These are phyloP conservation scores for Rhodamnia argentea DNA, from an alignment of 345 rosid genomes.

Conservation along the genomic window DNA sequence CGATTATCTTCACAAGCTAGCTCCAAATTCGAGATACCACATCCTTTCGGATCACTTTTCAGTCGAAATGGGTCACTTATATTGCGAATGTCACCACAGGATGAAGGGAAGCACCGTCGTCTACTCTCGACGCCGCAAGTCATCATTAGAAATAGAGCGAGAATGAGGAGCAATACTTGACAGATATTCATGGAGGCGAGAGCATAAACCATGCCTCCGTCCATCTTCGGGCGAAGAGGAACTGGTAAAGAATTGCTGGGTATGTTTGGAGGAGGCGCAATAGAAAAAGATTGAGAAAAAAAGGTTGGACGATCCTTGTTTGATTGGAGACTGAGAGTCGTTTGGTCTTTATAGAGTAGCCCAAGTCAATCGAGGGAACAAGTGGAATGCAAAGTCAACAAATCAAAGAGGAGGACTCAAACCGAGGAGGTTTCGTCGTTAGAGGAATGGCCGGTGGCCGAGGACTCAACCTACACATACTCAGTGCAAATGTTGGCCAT, in stretches of 20 bases:
- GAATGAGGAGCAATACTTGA: fast-evolving
- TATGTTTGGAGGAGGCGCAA: background rate
- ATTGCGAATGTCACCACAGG: fast-evolving
- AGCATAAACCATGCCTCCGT: background rate
- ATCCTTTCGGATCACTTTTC: too few species aligned
- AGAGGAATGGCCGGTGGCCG: too few species aligned
- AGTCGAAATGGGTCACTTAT: background rate
- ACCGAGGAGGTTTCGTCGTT: background rate
- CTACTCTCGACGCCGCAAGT: background rate
- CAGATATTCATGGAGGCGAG: background rate
- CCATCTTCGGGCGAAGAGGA: background rate
- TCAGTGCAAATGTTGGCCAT: too few species aligned
- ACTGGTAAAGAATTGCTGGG: background rate
- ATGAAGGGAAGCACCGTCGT: fast-evolving
- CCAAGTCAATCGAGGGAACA: background rate
- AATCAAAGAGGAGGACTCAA: background rate
- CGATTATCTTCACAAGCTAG: too few species aligned
- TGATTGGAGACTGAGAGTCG: background rate
- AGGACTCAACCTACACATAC: too few species aligned
- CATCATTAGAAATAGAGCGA: background rate
- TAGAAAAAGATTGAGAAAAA: background rate
- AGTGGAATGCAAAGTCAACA: background rate
- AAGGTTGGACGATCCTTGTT: background rate
- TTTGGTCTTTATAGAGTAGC: background rate
- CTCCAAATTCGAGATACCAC: too few species aligned